Base-by-base conservation (phyloP, 495 filamentous ascomycete genomes). In the Xylaria sp. region DNA sequence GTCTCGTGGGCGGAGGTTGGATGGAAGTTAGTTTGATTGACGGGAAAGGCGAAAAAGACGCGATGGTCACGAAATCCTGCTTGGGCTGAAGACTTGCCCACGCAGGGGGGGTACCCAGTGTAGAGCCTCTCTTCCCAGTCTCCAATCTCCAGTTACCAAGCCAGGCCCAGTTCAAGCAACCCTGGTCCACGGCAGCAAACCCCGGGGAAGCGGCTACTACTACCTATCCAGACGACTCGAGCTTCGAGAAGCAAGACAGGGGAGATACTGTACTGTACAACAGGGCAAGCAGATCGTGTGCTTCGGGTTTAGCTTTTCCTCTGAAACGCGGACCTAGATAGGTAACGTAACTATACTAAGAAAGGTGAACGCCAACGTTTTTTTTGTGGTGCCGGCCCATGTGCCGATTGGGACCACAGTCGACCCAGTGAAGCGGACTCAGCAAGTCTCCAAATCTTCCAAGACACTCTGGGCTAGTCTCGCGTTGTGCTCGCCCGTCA, bases 341-440 rank as follows among this genome's bases (percentile, higher is more conserved):
- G n/a, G n/a, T n/a, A n/a, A n/a, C 29, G 6, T n/a, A 31, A 12
- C 67, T 70, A 63, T 29, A 65, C 59, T 65, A 46, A 70, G 68
- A 33, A 65, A 64, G 58, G 59, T 65, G 59, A 65, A 70, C 37
- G 61, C 26, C 59, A 57, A 70, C 59, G 59, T 55, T 70, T 68
- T 68, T 67, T 69, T 52, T 69, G 67, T 70, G 68, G 68, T 65
- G 61, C 61, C 61, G 68, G 68, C 35, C 50, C 59, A 70, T 70
- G 57, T 55, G 68, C 68, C 68, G 68, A 70, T 52, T 52, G 68
- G 61, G 31, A 59, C 55, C 55, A 17, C 55, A 48, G 67, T 29
- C 8, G 31, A 61, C 24, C 67, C 55, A 61, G 66, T n/a, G 40
- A 61, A 61, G 67, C 52, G 26, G 63, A 55, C 48, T 53, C 64